Percentiles rank a stretch among this genome's conserved stretches.
phyloP scores from a whole-genome alignment of 2,329 filamentous ascomycete genomes.

The Colletotrichum higginsianum region DNA sequence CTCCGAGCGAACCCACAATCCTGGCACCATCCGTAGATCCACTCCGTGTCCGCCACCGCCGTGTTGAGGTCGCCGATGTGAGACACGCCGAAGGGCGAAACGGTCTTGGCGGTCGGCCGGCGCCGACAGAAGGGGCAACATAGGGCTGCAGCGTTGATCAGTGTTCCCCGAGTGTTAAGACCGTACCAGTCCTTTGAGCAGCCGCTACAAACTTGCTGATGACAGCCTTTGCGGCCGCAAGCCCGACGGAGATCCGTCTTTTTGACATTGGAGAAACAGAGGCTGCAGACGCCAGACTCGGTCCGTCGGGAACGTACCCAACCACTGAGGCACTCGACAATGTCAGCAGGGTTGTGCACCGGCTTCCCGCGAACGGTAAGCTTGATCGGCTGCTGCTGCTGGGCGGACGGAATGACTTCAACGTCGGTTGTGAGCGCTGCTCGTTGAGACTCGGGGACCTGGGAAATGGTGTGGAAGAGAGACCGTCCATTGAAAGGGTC shows the following conservation, averaged over 20 bases:
- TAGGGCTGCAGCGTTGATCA: conserved; percentile 65
- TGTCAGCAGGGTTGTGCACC: conserved; percentile 56
- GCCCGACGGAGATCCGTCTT: conserved; percentile 56
- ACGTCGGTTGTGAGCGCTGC: conserved; percentile 55
- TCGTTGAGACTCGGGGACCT: conserved; percentile 50
- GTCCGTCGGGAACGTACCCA: conserved; percentile 57
- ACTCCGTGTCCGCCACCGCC: conserved; percentile 59
- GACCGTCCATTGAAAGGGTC: conserved; percentile 57
- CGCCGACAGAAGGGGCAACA: conserved; percentile 66
- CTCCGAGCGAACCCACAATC: conserved; percentile 59
- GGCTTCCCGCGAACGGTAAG: conserved; percentile 57
- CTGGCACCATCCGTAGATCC: conserved; percentile 65
- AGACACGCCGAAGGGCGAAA: conserved; percentile 56
- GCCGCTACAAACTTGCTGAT: conserved; percentile 58
- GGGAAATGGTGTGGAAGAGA: conserved; percentile 56
- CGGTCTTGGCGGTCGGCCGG: conserved; percentile 54
- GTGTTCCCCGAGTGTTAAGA: conserved; percentile 57
- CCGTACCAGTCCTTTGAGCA: conserved; percentile 63
- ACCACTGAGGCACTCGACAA: conserved; percentile 53
- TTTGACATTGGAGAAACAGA: conserved; percentile 60
- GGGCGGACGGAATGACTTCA: conserved; percentile 50
- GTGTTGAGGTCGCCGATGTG: conserved; percentile 54
- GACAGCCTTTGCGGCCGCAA: conserved; percentile 62
- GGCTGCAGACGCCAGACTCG: conserved; percentile 58
- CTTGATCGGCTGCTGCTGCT: conserved; percentile 8